Percentiles rank a stretch among this genome's conserved stretches.
These are phyloP conservation scores for Teunomyces stri DNA, from an alignment of 805 yeast species.

Conservation along the genomic window DNA sequence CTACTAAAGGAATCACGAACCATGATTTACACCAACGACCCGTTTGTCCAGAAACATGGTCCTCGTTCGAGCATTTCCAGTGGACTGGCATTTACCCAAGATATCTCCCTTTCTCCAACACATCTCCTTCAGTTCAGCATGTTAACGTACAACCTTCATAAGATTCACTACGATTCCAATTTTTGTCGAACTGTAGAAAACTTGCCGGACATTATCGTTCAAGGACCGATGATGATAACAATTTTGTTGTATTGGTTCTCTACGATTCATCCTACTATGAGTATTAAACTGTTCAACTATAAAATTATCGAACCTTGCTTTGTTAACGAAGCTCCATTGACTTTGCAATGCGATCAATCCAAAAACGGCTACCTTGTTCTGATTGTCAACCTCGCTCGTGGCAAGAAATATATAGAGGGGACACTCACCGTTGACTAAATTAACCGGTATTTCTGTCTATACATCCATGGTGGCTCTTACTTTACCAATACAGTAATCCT, in stretches of 20 bases:
- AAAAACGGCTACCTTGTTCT: neutral
- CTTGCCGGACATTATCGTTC: slow-evolving; percentile 62
- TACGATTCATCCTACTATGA: slow-evolving; percentile 9
- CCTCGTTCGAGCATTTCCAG: no score
- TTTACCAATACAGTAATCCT: slow-evolving; percentile 43
- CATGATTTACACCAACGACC: slow-evolving; percentile 57
- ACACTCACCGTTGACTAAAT: neutral
- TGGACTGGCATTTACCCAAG: neutral
- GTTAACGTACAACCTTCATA: slow-evolving; percentile 78
- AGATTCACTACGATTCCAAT: slow-evolving; percentile 66
- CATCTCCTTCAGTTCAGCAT: slow-evolving; percentile 66
- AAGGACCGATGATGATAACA: slow-evolving; percentile 78
- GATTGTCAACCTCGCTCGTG: neutral
- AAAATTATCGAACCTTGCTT: slow-evolving; percentile 51
- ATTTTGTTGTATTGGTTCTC: slow-evolving; percentile 53
- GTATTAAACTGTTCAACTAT: slow-evolving; percentile 41
- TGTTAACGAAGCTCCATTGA: slow-evolving; percentile 33
- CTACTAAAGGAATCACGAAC: slow-evolving; percentile 52
- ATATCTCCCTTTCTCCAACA: slow-evolving; percentile 36
- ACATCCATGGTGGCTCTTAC: slow-evolving; percentile 33
- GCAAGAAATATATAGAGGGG: slow-evolving; percentile 9
- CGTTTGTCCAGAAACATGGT: slow-evolving; percentile 11
- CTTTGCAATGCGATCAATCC: slow-evolving; percentile 7
- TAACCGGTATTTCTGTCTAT: neutral
- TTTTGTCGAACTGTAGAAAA: slow-evolving; percentile 58